Evolutionary conservation across 257 asterid species (phyloP), one percentile per base, ranked within the genome.

Genomic region (Salvia splendens): DNA sequence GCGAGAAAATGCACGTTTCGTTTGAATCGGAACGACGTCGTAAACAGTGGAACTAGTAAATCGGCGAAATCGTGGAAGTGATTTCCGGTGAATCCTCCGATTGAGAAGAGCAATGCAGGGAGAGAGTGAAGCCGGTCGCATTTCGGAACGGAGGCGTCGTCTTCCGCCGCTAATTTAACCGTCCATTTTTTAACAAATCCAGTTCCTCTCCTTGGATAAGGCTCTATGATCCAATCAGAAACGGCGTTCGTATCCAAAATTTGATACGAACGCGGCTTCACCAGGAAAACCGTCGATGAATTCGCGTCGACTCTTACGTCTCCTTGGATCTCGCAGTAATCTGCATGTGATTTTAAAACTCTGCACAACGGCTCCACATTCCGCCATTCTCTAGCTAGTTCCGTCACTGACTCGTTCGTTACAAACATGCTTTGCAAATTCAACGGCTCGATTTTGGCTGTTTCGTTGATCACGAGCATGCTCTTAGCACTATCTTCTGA

Each of bases 51-150:
- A 0, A 86, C 8, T 5, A 90, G 7, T 20, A 86, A 11, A 59
- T 90, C 95, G 7, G 92, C 68, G 40, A 86, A 87, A 50, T 86
- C 97, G 38, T 90, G 96, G 82, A 88, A 90, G 47, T 75, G 80
- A 16, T 90, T 90, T 9, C 97, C 96, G 1, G 87, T 16, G 46
- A 2, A 86, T 10, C 97, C 97, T 30, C 85, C 87, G 5, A 75
- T 68, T 12, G 97, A 88, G 75, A 88, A 84, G 9, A 88, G 78
- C 10, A 90, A 15, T 3, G 95, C 90, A 6, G 96, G 90, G 20
- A 3, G 35, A 48, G 67, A 69, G 41, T 83, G 90, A 38, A 57
- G 70, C 3, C 47, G n/a, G 1, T 70, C 59, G 61, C 97, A 90
- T 20, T 68, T 59, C 0, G 92, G 95, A 10, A 76, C 45, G n/a